Base-by-base conservation (phyloP, 2,329 filamentous ascomycete species). In the Dryadomyces quercivorus region DNA sequence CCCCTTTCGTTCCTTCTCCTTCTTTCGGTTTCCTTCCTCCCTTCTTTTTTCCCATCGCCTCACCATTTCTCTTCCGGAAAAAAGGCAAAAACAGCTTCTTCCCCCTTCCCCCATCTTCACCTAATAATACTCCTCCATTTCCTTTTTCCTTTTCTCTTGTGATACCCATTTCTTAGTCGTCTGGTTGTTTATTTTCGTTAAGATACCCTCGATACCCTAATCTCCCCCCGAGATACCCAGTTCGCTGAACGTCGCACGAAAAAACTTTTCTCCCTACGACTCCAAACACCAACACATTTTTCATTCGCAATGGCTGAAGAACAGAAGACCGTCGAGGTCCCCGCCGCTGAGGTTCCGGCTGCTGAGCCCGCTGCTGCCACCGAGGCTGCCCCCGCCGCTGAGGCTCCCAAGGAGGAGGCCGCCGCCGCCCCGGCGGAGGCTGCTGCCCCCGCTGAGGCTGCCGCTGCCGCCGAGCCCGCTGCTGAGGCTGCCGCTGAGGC, bases 261-360 rank as follows among this genome's bases (percentile, higher is more conserved):
- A 61, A 59, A 64, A 21, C n/a, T 40, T 36, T 45, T 51, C 52
- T 20, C 13, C 38, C 47, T 38, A 50, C 43, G 50, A 51, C 26
- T n/a, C 31, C 21, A 36, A 51, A 53, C 46, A 50, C 56, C 48
- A 60, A 59, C 53, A 51, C 48, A 58, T 59, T 65, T 65, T 65
- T 56, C 59, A 67, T 66, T 69, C 74, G 78, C 65, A 76, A 88
- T 88, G 85, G 82, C 86, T 73, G 85, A 88, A 66, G 76, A 75
- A 70, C 78, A 82, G 71, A 88, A 89, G 75, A 78, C 83, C 67
- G 75, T 79, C 64, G 82, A 83, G 69, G 74, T 75, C 69, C 67
- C 75, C 61, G 68, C 65, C 63, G 65, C 63, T 54, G 65, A 69
- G 61, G 66, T 70, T 50, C 60, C 61, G 16, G 62, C 53, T 54